These are phyloP conservation scores for Prunus mume DNA, from an alignment of 306 rosid species.

Conservation along the genomic window DNA sequence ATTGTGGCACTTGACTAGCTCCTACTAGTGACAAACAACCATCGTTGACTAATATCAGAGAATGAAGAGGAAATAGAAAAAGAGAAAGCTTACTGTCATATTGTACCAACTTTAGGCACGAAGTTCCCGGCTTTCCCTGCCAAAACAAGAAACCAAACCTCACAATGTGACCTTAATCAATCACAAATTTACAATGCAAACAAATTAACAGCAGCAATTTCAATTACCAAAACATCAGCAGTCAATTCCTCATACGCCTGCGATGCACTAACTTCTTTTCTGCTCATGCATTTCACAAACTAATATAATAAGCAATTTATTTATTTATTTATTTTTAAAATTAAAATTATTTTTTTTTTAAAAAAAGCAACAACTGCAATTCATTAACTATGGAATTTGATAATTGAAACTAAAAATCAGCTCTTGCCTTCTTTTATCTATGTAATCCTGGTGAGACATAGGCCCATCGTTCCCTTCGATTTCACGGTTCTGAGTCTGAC, in stretches of 20 bases:
- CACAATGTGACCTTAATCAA: background rate
- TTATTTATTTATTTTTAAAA: no score
- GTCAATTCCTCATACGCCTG: slow-evolving; percentile 37
- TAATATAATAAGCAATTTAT: background rate
- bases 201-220: background rate
- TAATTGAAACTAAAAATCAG: background rate
- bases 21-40: background rate
- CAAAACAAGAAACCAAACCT: slow-evolving; percentile 24
- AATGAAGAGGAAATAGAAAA: background rate
- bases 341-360: no score
- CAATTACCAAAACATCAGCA: slow-evolving; percentile 67
- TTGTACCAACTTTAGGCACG: slow-evolving; percentile 54
- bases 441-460: slow-evolving; percentile 72
- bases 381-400: background rate
- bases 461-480: slow-evolving; percentile 37
- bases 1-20: background rate
- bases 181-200: background rate
- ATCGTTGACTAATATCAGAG: background rate
- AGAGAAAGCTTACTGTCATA: slow-evolving; percentile 56
- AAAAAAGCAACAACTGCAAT: background rate
- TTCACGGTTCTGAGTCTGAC: slow-evolving; percentile 7
- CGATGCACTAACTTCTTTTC: slow-evolving; percentile 52
- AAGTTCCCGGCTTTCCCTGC: slow-evolving; percentile 59
- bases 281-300: slow-evolving; percentile 25
- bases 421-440: slow-evolving; percentile 59